A percentile compares a stretch with the other conserved stretches of the same genome.
These are phyloP conservation scores for Penstemon eatonii DNA, from an alignment of 257 asterid species.

Conservation along the genomic window DNA sequence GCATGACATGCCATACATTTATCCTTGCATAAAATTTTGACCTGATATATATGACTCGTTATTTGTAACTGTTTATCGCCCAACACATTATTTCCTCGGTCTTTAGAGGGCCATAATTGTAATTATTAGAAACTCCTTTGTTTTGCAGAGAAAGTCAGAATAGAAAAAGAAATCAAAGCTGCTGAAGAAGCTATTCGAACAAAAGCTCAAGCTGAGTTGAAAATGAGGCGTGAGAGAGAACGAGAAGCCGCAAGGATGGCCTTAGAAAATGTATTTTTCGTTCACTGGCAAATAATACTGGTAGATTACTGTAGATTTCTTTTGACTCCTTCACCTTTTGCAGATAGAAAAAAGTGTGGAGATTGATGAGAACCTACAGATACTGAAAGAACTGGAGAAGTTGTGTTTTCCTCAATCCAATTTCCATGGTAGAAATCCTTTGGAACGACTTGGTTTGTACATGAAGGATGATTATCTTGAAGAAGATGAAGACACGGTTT, in stretches of 20 bases:
- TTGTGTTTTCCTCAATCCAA: constrained; percentile 31
- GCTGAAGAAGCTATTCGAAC: constrained; percentile 48
- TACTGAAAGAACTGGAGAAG: constrained; percentile 48
- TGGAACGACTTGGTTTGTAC: constrained; percentile 56
- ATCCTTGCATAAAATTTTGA: no score
- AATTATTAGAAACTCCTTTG: neutral
- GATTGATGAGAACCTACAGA: constrained; percentile 37
- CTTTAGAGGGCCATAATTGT: neutral
- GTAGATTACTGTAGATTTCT: neutral
- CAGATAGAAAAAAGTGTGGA: constrained; percentile 59
- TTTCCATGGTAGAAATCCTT: constrained; percentile 26
- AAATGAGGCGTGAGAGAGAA: constrained; percentile 45
- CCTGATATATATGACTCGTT: no score
- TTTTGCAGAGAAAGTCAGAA: constrained; percentile 59
- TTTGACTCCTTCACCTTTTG: neutral
- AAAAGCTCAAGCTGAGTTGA: constrained; percentile 40
- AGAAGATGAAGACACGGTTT: constrained; percentile 33
- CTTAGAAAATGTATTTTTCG: constrained; percentile 33
- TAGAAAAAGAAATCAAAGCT: constrained; percentile 66
- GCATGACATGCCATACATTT: neutral
- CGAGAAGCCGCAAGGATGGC: constrained; percentile 69
- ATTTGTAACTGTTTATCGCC: neutral
- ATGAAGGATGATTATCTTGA: constrained; percentile 44
- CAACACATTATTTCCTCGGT: neutral
- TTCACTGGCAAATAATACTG: neutral